Conservation (phyloP, 2,329 filamentous ascomycete genomes). For the Didymella keratinophila region DNA sequence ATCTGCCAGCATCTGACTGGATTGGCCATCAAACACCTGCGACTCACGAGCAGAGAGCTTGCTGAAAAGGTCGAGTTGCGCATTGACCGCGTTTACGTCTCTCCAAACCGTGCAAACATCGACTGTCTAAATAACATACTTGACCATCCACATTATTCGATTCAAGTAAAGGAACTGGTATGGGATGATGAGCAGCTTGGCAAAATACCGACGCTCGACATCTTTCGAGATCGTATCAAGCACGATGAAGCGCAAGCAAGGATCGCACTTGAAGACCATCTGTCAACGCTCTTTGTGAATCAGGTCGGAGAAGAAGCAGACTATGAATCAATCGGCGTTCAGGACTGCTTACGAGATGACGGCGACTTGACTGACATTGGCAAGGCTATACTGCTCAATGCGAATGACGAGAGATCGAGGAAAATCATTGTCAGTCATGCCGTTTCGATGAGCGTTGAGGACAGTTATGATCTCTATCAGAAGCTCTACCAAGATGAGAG, state of each 20-base stretch:
- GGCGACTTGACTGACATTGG: conserved; percentile 23
- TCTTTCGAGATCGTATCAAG: conserved; percentile 11
- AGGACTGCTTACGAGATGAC: conserved; percentile 3
- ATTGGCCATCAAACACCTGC: conserved; percentile 33
- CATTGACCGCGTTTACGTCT: conserved; percentile 52
- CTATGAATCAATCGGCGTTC: conserved; percentile 2
- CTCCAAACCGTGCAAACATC: conserved; percentile 52
- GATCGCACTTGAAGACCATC: conserved; percentile 1
- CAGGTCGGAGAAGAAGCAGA: conserved; percentile 1
- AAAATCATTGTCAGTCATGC: conserved; percentile 25
- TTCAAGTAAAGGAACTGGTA: conserved; percentile 50
- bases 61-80: conserved; percentile 35
- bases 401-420: conserved; percentile 24
- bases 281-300: background rate
- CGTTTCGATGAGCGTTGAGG: conserved; percentile 31
- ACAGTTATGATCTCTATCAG: conserved; percentile 42
- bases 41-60: conserved; percentile 28
- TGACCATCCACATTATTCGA: conserved; percentile 45
- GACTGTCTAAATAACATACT: conserved; percentile 50
- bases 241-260: background rate
- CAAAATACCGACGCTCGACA: conserved; percentile 25
- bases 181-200: conserved; percentile 51
- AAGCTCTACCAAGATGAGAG: conserved; percentile 47
- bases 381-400: conserved; percentile 26
- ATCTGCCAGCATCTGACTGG: conserved; percentile 28